Evolutionary conservation across 1,284 basidiomycete species (phyloP).

Genomic region (Pseudozyma sp.): DNA sequence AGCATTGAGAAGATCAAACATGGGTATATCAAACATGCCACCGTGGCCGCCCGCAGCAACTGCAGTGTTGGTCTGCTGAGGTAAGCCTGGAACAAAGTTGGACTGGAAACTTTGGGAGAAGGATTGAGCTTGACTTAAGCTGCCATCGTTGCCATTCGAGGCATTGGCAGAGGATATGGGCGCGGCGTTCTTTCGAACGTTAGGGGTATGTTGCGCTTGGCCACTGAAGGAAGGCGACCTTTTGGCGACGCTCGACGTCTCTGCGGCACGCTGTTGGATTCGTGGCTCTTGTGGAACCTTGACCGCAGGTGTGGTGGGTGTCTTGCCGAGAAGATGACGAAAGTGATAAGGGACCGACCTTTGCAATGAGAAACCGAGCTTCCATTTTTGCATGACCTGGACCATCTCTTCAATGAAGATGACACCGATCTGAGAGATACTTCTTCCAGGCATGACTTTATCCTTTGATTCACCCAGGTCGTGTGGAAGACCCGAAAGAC

Average conservation of each 20-base stretch:
- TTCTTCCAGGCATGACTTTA: conserved; percentile 13
- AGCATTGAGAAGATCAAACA: conserved; percentile 36
- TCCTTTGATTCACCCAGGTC: conserved; percentile 21
- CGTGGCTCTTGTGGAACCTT: not conserved
- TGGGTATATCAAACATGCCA: conserved; percentile 48
- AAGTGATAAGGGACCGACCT: conserved; percentile 25
- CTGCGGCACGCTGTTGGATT: conserved; percentile 3
- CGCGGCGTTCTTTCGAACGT: not conserved
- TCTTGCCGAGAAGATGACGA: conserved; percentile 18
- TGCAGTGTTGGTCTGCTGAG: conserved; percentile 11
- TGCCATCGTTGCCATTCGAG: conserved; percentile 9
- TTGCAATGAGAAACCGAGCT: conserved; percentile 39
- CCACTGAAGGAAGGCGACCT: not conserved
- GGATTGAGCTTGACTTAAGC: conserved; percentile 15
- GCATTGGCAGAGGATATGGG: not conserved
- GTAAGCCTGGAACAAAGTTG: conserved; percentile 18
- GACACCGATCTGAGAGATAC: conserved; percentile 48
- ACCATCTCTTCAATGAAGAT: conserved; percentile 48
- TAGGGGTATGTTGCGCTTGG: not conserved
- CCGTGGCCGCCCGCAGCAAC: conserved; percentile 16
- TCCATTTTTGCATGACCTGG: conserved; percentile 51
- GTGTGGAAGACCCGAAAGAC: conserved; percentile 20
- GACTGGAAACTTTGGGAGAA: conserved; percentile 24
- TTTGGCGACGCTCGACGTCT: not conserved
- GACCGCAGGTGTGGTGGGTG: not conserved